Base-by-base conservation (phyloP, 2,329 filamentous ascomycete species). In the Catunica adiposa region DNA sequence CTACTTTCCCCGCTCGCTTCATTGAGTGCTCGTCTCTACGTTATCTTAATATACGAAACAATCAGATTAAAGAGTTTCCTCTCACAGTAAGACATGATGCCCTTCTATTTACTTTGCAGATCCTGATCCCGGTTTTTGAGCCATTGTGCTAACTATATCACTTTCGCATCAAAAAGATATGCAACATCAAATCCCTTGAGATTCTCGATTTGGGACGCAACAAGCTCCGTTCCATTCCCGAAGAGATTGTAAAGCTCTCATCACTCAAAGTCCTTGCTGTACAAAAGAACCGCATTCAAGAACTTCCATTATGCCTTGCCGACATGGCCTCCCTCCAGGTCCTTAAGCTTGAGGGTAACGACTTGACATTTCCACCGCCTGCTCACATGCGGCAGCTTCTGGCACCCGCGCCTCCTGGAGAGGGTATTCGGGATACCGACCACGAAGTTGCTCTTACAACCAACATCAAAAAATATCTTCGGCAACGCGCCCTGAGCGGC, bases 121-220 rank as follows among this genome's bases (percentile, higher is more conserved):
- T 50, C 11, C 20, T 46, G 20, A 44, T 26, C 34, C 31, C n/a
- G n/a, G n/a, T n/a, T n/a, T n/a, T 23, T 20, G 9, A 37, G 22
- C 2, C 17, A 29, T n/a, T 38, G n/a, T 17, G 48, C 55, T 51
- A 31, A 51, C 48, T 25, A 31, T 11, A 31, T 29, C 2, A 44
- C 20, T 34, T 34, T 11, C 29, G 29, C 40, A 7, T 22, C 31
- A 22, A 38, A 22, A 65, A 94, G 89, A 79, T 97, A 58, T 89
- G 90, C 66, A 82, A 89, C 67, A 76, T 97, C 59, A 83, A 80
- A 54, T 85, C 88, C 34, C 78, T 97, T 56, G 89, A 97, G 69
- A 95, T 96, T 58, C 78, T 97, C 59, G 90, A 97, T 69, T 76
- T 97, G 55, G 89, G 89, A 66, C 80, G 86, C 62, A 97, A 97